Conservation (phyloP, 1,139 yeast genomes). For the Geotrichum europaeum region DNA sequence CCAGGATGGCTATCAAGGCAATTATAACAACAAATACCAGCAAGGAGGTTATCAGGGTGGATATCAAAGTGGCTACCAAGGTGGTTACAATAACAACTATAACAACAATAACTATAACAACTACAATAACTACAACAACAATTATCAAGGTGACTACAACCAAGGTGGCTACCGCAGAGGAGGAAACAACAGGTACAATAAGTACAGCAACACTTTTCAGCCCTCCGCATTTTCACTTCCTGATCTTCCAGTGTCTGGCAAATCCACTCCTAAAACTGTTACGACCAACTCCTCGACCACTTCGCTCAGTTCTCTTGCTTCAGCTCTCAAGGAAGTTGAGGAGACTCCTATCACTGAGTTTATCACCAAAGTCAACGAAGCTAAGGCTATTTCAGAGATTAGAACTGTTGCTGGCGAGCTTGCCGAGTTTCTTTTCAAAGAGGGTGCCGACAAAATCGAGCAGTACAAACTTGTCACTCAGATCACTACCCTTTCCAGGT, state of each 20-base stretch:
- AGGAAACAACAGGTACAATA: conserved; percentile 8
- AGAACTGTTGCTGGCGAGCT: conserved; percentile 56
- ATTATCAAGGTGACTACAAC: neutral
- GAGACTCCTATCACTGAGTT: conserved; percentile 63
- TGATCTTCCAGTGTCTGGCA: conserved; percentile 9
- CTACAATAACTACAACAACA: neutral
- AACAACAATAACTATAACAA: neutral
- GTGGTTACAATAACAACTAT: neutral
- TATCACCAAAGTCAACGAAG: conserved; percentile 50
- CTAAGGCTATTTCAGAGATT: conserved; percentile 57
- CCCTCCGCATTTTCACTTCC: neutral
- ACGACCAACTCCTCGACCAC: conserved; percentile 46
- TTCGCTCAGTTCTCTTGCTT: conserved; percentile 63
- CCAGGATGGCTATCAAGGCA: conserved; percentile 3
- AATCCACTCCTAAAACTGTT: conserved; percentile 8
- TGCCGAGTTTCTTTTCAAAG: conserved; percentile 43
- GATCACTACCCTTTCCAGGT: conserved; percentile 57
- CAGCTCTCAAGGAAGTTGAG: conserved; percentile 64
- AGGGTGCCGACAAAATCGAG: conserved; percentile 47
- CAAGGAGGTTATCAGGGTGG: conserved; percentile 3
- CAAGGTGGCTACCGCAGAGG: conserved; percentile 3
- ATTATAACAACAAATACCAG: neutral
- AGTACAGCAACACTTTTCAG: conserved; percentile 3
- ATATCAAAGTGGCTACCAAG: conserved; percentile 2
- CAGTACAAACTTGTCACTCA: conserved; percentile 65